A percentile compares a stretch with the other conserved stretches of the same genome.
Conservation (phyloP, 352 stramenopile species). For the Phytophthora sp. region DNA sequence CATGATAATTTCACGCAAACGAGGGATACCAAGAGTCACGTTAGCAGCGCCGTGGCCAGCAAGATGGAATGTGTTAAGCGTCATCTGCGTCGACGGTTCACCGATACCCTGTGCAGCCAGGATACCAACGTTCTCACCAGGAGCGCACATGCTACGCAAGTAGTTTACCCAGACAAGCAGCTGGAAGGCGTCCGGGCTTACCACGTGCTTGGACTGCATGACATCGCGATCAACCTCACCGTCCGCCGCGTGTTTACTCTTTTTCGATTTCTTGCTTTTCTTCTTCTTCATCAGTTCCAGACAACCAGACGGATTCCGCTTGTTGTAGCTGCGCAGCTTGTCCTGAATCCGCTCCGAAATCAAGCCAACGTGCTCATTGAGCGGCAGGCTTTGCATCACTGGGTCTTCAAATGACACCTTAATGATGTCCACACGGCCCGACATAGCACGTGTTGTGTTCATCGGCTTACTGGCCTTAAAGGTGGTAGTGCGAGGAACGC, state of each 20-base stretch:
- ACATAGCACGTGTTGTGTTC: slow-evolving; percentile 79
- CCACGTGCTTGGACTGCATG: slow-evolving; percentile 81
- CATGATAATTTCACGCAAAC: slow-evolving; percentile 99
- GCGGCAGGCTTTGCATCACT: slow-evolving; percentile 86
- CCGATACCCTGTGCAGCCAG: slow-evolving; percentile 99
- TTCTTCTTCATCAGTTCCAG: slow-evolving; percentile 61
- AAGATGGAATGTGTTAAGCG: slow-evolving; percentile 99
- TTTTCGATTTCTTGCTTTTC: slow-evolving; percentile 86
- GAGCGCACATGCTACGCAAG: slow-evolving; percentile 94
- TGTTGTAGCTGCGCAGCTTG: slow-evolving; percentile 79
- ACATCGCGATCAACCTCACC: slow-evolving; percentile 67
- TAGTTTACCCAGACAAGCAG: slow-evolving; percentile 99
- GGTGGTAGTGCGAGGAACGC: slow-evolving; percentile 74
- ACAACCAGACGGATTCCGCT: slow-evolving; percentile 75
- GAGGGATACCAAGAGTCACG: slow-evolving; percentile 99
- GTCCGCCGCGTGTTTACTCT: slow-evolving; percentile 43
- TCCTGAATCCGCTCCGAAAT: slow-evolving; percentile 90
- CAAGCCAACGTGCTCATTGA: slow-evolving; percentile 86
- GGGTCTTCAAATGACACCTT: slow-evolving; percentile 71
- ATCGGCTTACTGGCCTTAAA: slow-evolving; percentile 77
- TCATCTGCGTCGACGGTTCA: slow-evolving; percentile 99
- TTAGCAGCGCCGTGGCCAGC: slow-evolving; percentile 99
- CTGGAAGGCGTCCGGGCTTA: slow-evolving; percentile 86
- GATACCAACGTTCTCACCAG: slow-evolving; percentile 98
- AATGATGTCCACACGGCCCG: slow-evolving; percentile 84